Evolutionary conservation across 2,329 filamentous ascomycete species (phyloP), one percentile per base, ranked within the genome.

Genomic region (Myriosclerotinia duriaeana): DNA sequence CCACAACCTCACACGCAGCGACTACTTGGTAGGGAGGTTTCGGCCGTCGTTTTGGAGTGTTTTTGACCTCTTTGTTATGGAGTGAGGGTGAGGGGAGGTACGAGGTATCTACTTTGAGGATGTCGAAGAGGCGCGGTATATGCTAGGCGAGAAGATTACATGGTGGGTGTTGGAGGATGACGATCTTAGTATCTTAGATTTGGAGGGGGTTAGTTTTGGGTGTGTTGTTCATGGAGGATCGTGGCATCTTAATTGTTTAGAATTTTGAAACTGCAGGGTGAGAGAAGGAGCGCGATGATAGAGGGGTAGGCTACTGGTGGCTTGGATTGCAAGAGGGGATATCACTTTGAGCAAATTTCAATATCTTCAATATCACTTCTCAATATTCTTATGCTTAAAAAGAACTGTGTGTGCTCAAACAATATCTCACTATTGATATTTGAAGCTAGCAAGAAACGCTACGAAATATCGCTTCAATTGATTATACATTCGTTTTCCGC

Each of bases 401-500:
- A 20, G 8, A 22, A 20, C 7, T 40, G n/a, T 50, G n/a, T 38
- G 44, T 50, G 15, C 20, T 20, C 30, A 17, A 8, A 50, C 20
- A 22, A 50, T 7, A 7, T 20, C 14, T 38, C 34, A 9, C 8
- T 48, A 36, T 15, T 14, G 30, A 44, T 40, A 63, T n/a, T 3
- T 36, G 38, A 50, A 26, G 26, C n/a, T 48, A 22, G 20, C 12
- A 42, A 54, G 7, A 44, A 46, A 55, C 30, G 17, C 38, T 46
- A 15, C 58, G 55, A 56, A 38, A 20, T 9, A 52, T 6, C 14
- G 12, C 22, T 22, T 56, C 8, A 56, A 44, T 36, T 48, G 36
- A 64, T 56, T 52, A 26, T 64, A 48, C 30, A 56, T 42, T n/a
- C 50, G 44, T 38, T 53, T 22, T 20, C 40, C 52, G 26, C 52